Conservation (phyloP, 495 filamentous ascomycete species). For the Durotheca rogersii region DNA sequence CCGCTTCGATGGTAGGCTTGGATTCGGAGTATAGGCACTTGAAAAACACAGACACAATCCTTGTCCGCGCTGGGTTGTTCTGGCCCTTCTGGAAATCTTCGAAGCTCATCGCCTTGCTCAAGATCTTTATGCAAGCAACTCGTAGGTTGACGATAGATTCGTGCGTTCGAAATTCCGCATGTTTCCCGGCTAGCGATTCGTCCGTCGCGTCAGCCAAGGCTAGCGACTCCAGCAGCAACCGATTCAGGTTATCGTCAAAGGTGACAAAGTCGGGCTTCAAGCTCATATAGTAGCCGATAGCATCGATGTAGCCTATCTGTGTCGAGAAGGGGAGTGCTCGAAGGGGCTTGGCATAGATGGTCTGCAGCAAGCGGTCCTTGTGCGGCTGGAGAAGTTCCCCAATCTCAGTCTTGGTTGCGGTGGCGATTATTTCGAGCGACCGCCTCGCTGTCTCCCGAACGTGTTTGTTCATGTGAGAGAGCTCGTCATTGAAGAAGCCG, state of each 20-base stretch:
- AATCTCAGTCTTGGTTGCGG: constrained; percentile 71
- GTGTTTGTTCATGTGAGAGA: constrained; percentile 91
- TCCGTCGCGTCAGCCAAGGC: constrained; percentile 92
- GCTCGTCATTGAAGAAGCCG: constrained; percentile 77
- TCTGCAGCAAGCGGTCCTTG: constrained; percentile 78
- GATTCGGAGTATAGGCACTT: constrained; percentile 93
- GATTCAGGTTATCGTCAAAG: constrained; percentile 86
- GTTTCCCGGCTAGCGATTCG: constrained; percentile 80
- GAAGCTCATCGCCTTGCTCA: constrained; percentile 90
- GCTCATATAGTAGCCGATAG: constrained; percentile 87
- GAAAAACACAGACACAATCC: constrained; percentile 95
- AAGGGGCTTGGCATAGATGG: constrained; percentile 93
- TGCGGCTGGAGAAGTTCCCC: constrained; percentile 84
- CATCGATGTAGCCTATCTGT: constrained; percentile 97
- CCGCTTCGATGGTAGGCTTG: constrained; percentile 87
- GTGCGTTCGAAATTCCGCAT: constrained; percentile 83
- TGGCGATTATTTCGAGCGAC: constrained; percentile 76
- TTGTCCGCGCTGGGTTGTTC: constrained; percentile 70
- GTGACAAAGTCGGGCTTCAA: constrained; percentile 81
- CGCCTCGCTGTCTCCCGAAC: constrained; percentile 82
- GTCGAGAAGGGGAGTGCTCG: constrained; percentile 86
- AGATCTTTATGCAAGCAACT: constrained; percentile 87
- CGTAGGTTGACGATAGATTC: constrained; percentile 88
- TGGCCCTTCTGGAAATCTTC: constrained; percentile 72
- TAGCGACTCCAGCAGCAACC: constrained; percentile 87